A percentile compares a stretch with the other conserved stretches of the same genome.
Conservation (phyloP, 495 filamentous ascomycete genomes). For the Xylaria grammica region DNA sequence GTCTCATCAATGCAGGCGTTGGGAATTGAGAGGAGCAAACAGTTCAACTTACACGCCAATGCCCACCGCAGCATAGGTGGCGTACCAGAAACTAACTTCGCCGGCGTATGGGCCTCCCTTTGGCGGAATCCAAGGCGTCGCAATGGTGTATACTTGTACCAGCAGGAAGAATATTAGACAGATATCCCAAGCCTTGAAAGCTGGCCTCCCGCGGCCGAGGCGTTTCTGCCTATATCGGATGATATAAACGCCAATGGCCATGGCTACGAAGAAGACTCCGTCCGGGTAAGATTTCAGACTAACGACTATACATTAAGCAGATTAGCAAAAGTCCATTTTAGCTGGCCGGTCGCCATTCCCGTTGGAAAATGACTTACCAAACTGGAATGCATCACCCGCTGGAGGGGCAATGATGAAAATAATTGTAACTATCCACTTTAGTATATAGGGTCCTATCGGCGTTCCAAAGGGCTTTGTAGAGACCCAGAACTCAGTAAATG, state of each 20-base stretch:
- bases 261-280: constrained; percentile 58
- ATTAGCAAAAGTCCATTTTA: too few relatives aligned
- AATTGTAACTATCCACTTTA: constrained; percentile 64
- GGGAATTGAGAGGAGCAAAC: not conserved
- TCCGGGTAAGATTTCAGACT: constrained; percentile 60
- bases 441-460: constrained; percentile 61
- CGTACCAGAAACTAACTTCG: constrained; percentile 72
- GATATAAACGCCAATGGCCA: constrained; percentile 59
- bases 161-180: constrained; percentile 60
- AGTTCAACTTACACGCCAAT: constrained; percentile 57
- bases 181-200: constrained; percentile 61
- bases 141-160: constrained; percentile 60
- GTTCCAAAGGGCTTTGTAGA: constrained; percentile 68
- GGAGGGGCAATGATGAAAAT: constrained; percentile 71
- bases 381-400: constrained; percentile 72
- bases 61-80: constrained; percentile 63
- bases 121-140: constrained; percentile 72
- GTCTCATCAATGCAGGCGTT: not conserved
- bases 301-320: constrained; percentile 49
- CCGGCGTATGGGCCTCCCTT: constrained; percentile 59
- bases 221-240: constrained; percentile 57
- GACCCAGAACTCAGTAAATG: constrained; percentile 67
- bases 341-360: too few relatives aligned
- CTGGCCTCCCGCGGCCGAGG: constrained; percentile 45
- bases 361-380: constrained; percentile 40